Conservation (phyloP, 306 rosid genomes). For the Glycine tomentella region DNA sequence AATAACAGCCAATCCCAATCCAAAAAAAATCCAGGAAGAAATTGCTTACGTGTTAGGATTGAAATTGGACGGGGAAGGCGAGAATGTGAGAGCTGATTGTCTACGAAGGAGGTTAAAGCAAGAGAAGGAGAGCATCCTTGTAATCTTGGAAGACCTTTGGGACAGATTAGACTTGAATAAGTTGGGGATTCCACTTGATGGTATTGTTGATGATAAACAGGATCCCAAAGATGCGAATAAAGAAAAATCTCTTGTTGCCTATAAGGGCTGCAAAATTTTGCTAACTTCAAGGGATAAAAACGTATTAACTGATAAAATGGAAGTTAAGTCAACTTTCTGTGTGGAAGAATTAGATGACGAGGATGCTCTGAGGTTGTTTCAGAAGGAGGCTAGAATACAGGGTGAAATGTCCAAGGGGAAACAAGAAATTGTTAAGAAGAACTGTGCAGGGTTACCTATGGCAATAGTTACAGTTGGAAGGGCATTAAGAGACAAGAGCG, state of each 20-base stretch:
- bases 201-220: no score
- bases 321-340: conserved; percentile 1
- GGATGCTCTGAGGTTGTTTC: conserved; percentile 26
- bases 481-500: not conserved
- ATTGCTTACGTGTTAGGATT: no score
- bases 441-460: conserved; percentile 15
- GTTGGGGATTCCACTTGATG: no score
- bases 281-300: conserved; percentile 13
- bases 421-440: not conserved
- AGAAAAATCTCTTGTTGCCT: not conserved
- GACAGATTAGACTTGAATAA: no score
- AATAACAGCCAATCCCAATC: no score
- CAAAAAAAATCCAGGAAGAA: no score
- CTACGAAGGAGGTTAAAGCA: no score
- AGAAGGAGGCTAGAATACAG: not conserved
- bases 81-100: no score
- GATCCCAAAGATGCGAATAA: no score
- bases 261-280: conserved; percentile 23
- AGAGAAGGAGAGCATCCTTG: no score
- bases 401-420: not conserved
- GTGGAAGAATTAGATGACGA: not conserved
- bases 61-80: no score
- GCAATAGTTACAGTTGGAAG: not conserved
- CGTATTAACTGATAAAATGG: conserved; percentile 16
- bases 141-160: no score